phyloP scores from a whole-genome alignment of 1,284 basidiomycete genomes.

The Sanguinoderma infundibulare region DNA sequence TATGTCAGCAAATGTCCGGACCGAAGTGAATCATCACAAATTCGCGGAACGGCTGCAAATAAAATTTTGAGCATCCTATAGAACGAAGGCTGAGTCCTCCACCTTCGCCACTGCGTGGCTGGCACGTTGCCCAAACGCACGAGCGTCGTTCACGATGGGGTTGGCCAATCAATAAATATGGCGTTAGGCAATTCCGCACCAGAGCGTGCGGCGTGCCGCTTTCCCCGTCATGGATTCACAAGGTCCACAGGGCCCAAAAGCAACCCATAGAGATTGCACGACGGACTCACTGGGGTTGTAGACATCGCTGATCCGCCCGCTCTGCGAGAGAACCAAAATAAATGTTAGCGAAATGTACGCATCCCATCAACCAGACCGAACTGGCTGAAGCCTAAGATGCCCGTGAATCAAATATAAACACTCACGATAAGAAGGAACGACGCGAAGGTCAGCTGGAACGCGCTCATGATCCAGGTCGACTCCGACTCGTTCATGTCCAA shows the following conservation, averaged over 20 bases:
- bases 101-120: no score
- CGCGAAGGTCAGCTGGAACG: conserved; percentile 39
- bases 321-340: conserved; percentile 21
- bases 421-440: conserved; percentile 38
- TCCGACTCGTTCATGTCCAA: conserved; percentile 35
- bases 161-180: no score
- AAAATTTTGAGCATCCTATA: not conserved
- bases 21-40: not conserved
- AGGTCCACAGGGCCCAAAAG: not conserved
- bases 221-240: no score
- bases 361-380: not conserved
- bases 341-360: not conserved
- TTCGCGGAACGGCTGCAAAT: not conserved
- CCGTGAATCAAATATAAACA: not conserved
- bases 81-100: no score
- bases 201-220: not conserved
- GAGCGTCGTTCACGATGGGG: no score
- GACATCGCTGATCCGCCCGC: conserved; percentile 38
- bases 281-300: conserved; percentile 36
- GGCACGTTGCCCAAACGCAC: no score
- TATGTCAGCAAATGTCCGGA: not conserved
- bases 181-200: no score
- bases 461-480: conserved; percentile 39
- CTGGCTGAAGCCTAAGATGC: no score
- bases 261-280: not conserved